Percentiles rank a stretch among this genome's conserved stretches.
phyloP scores from a whole-genome alignment of 257 asterid genomes.

The Capsicum chinense region DNA sequence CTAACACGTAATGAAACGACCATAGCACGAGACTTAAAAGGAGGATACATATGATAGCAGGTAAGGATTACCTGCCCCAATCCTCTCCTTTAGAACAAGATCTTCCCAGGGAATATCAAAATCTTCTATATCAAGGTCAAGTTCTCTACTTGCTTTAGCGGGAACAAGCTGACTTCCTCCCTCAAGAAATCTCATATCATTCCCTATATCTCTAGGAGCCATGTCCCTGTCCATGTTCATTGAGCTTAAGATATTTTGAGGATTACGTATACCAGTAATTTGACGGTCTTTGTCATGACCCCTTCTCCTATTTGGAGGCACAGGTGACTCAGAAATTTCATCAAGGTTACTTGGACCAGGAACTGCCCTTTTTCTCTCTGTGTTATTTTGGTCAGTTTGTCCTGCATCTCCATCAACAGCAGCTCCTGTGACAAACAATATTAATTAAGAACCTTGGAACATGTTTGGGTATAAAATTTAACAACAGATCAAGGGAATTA shows the following conservation, averaged over 20 bases:
- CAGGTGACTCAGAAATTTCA: slow-evolving; percentile 45
- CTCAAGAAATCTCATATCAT: slow-evolving; percentile 27
- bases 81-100: slow-evolving; percentile 80
- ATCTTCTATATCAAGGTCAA: slow-evolving; percentile 71
- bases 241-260: slow-evolving; percentile 48
- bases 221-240: slow-evolving; percentile 44
- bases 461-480: slow-evolving; percentile 6
- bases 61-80: slow-evolving; percentile 82
- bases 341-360: slow-evolving; percentile 61
- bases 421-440: slow-evolving; percentile 40
- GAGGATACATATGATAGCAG: slow-evolving; percentile 24
- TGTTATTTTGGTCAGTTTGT: slow-evolving; percentile 49
- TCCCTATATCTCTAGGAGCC: slow-evolving; percentile 27
- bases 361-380: slow-evolving; percentile 46
- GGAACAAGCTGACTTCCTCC: slow-evolving; percentile 50
- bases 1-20: neutral
- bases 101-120: slow-evolving; percentile 89
- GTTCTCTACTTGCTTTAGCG: slow-evolving; percentile 50
- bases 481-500: slow-evolving; percentile 2
- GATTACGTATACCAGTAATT: slow-evolving; percentile 49
- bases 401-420: slow-evolving; percentile 56
- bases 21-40: neutral
- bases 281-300: slow-evolving; percentile 57
- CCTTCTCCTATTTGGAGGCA: slow-evolving; percentile 56
- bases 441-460: slow-evolving; percentile 22